phyloP scores from a whole-genome alignment of 148 eudicot species.

The Heliosperma pusillum region DNA sequence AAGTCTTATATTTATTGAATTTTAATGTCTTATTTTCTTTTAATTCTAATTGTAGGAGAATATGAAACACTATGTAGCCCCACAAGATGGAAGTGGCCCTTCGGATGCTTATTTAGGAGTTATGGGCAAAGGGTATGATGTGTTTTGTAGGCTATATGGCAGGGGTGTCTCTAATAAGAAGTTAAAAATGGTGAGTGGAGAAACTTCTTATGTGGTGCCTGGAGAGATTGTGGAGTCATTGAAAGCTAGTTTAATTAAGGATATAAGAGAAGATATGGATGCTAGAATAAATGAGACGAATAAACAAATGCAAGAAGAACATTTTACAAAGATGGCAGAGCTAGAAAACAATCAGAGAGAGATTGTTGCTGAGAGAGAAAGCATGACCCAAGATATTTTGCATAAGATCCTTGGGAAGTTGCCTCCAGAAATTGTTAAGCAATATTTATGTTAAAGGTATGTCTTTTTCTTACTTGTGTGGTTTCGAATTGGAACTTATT shows the following conservation, averaged over 20 bases:
- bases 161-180: neutral
- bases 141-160: neutral
- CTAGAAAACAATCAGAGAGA: neutral
- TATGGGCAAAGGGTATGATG: neutral
- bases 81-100: neutral
- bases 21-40: too few species aligned
- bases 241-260: neutral
- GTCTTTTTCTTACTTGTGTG: neutral
- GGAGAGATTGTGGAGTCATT: neutral
- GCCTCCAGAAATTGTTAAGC: neutral
- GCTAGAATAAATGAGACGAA: neutral
- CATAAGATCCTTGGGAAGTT: neutral
- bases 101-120: neutral
- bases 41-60: neutral
- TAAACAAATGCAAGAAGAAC: neutral
- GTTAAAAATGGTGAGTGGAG: neutral
- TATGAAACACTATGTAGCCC: neutral
- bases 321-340: neutral
- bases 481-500: too few species aligned
- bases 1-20: too few species aligned
- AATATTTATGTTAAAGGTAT: neutral
- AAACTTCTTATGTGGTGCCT: neutral
- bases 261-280: neutral
- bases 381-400: neutral
- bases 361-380: neutral